Percentiles rank a stretch among this genome's conserved stretches.
These are phyloP conservation scores for Colletotrichum tanaceti DNA, from an alignment of 2,329 filamentous ascomycete species.

Conservation along the genomic window DNA sequence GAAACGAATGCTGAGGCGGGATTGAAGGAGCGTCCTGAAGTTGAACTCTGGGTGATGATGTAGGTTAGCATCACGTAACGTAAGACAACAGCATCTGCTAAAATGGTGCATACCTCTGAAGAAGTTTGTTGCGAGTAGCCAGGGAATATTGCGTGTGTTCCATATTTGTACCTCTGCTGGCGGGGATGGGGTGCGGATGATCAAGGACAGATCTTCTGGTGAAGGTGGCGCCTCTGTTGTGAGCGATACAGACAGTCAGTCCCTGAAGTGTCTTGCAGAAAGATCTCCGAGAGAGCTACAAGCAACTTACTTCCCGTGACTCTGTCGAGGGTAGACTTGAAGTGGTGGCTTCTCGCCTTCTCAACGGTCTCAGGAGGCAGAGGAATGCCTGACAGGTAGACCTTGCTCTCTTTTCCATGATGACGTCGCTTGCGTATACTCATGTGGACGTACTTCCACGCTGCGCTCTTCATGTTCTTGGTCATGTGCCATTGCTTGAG, in stretches of 20 bases:
- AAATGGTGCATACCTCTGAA: background rate
- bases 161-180: background rate
- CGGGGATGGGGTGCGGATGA: conserved; percentile 6
- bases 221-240: background rate
- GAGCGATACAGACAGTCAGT: background rate
- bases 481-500: conserved; percentile 17
- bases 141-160: background rate
- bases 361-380: accelerated
- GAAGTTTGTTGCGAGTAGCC: background rate
- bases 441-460: conserved; percentile 6
- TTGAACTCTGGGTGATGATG: background rate
- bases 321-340: background rate
- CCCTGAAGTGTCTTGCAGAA: accelerated
- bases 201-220: background rate
- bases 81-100: too few relatives aligned
- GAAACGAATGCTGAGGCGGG: too few relatives aligned
- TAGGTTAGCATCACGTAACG: background rate
- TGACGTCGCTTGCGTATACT: background rate
- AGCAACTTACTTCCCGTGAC: background rate
- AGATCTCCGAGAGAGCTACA: background rate
- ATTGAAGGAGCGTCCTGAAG: background rate
- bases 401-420: background rate
- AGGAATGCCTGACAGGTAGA: conserved; percentile 10
- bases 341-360: background rate
- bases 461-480: background rate